phyloP scores from a whole-genome alignment of 352 stramenopile genomes.

The Phytopythium kandeliae region DNA sequence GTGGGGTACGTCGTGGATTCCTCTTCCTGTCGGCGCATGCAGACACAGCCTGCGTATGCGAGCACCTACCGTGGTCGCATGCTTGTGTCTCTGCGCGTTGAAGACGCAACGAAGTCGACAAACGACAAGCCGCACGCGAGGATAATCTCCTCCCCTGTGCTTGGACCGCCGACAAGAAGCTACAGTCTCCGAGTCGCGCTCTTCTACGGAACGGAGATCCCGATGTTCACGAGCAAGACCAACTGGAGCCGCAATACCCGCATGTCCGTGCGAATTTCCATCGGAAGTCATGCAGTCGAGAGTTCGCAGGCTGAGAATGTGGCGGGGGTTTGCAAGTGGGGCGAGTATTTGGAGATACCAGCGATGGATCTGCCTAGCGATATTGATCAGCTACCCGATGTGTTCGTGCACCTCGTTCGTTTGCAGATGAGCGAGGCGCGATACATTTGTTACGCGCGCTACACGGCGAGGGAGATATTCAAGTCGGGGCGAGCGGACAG shows the following conservation, averaged over 20 bases:
- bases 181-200: conserved; percentile 62
- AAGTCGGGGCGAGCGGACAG: conserved; percentile 18
- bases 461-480: conserved; percentile 67
- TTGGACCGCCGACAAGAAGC: conserved; percentile 29
- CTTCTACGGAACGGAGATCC: conserved; percentile 81
- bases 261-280: conserved; percentile 72
- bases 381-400: conserved; percentile 70
- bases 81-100: conserved; percentile 56
- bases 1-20: conserved; percentile 47
- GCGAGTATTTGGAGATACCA: conserved; percentile 64
- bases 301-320: conserved; percentile 55
- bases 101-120: conserved; percentile 60
- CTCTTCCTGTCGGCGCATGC: conserved; percentile 38
- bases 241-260: conserved; percentile 64
- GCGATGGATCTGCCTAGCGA: conserved; percentile 54
- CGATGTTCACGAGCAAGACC: conserved; percentile 60
- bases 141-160: conserved; percentile 41
- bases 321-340: conserved; percentile 70
- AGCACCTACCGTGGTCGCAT: conserved; percentile 79
- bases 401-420: conserved; percentile 72
- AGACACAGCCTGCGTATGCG: conserved; percentile 48
- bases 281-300: conserved; percentile 51
- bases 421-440: conserved; percentile 49
- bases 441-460: conserved; percentile 79
- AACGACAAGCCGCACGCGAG: conserved; percentile 62